Evolutionary conservation across 441 rosid species (phyloP).

Genomic region (Adansonia gregorii): DNA sequence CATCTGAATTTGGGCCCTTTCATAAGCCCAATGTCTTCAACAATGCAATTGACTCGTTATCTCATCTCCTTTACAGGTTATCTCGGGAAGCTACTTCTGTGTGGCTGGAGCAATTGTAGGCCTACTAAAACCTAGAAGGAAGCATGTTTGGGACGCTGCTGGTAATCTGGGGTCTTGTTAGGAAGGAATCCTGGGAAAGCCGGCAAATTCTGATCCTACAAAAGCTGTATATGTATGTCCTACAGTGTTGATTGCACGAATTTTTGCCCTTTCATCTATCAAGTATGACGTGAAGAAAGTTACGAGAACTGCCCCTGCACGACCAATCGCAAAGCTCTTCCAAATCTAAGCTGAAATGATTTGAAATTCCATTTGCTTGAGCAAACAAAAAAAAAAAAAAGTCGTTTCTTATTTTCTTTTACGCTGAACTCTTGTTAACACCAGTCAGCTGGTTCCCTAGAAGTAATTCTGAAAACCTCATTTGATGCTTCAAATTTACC

Average conservation of each 20-base stretch:
- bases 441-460: not conserved
- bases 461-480: no score
- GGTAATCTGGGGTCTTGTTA: slow-evolving; percentile 86
- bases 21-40: not conserved
- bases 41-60: not conserved
- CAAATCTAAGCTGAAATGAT: slow-evolving; percentile 86
- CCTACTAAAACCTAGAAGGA: slow-evolving; percentile 80
- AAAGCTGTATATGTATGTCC: slow-evolving; percentile 78
- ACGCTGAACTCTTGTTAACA: not conserved
- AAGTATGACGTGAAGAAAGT: slow-evolving; percentile 83
- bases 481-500: not conserved
- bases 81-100: slow-evolving; percentile 90
- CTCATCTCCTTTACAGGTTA: slow-evolving; percentile 58
- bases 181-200: slow-evolving; percentile 88
- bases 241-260: slow-evolving; percentile 70
- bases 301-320: slow-evolving; percentile 59
- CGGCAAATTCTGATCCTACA: slow-evolving; percentile 67
- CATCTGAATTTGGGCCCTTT: not conserved
- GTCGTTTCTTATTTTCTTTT: not conserved
- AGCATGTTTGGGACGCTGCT: slow-evolving; percentile 88
- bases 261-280: slow-evolving; percentile 83
- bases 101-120: slow-evolving; percentile 92
- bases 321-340: slow-evolving; percentile 75
- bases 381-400: not conserved
- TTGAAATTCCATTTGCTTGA: slow-evolving; percentile 2